Conservation (phyloP, 208 protist species). For the Wallacemonas rigidus region DNA sequence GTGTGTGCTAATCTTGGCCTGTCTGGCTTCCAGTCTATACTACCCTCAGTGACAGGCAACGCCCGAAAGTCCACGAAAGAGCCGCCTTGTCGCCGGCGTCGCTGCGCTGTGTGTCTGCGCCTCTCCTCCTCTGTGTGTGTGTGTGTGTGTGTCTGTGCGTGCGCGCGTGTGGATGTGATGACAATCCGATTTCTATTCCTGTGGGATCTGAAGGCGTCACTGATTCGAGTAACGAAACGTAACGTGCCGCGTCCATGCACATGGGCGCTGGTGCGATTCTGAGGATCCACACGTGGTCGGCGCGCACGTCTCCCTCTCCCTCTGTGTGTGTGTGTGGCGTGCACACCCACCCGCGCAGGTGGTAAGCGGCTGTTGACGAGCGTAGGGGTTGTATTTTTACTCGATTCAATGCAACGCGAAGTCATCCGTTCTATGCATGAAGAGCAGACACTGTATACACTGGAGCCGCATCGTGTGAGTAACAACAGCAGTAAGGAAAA, state of each 20-base stretch:
- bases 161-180: constrained; percentile 5
- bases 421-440: too few relatives aligned
- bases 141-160: constrained; percentile 19
- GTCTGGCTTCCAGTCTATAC: constrained; percentile 25
- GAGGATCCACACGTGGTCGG: constrained; percentile 16
- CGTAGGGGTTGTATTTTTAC: too few relatives aligned
- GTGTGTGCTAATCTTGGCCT: constrained; percentile 17
- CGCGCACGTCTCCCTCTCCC: too few relatives aligned
- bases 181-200: constrained; percentile 23
- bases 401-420: too few relatives aligned
- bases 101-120: background rate
- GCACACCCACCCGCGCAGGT: too few relatives aligned
- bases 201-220: constrained; percentile 19
- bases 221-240: constrained; percentile 21
- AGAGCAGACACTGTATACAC: too few relatives aligned
- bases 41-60: constrained; percentile 22
- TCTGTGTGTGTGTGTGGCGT: too few relatives aligned
- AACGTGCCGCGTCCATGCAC: constrained; percentile 16
- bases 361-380: too few relatives aligned
- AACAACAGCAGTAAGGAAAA: too few relatives aligned
- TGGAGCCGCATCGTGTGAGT: too few relatives aligned
- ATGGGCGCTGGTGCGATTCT: constrained; percentile 14
- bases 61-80: constrained; percentile 28
- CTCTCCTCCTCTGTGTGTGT: background rate
- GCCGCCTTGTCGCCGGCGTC: background rate